Base-by-base conservation (phyloP, 768 basidiomycete species). In the Boletus reticuloceps region DNA sequence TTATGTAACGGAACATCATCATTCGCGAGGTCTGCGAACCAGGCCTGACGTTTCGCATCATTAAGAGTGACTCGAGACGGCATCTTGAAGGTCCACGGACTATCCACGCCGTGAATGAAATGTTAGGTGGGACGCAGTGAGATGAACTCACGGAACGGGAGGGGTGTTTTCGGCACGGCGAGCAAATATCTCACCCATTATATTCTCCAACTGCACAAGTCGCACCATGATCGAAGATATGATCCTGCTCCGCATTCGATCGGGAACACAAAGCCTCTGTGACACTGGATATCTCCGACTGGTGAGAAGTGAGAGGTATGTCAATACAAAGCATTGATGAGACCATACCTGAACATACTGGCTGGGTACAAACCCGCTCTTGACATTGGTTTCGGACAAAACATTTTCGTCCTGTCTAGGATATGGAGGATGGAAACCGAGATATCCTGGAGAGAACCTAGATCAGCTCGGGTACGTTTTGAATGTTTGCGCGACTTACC, bases 21-120 rank as follows among this genome's bases (percentile, higher is more conserved):
- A 59, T 93, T 83, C 13, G 91, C 89, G 12, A 94, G 80, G 64
- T 92, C 90, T 9, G 82, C 79, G 64, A 92, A 89, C 91, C 91
- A 94, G 8, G 86, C 77, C 53, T 85, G 81, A n/a, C 88, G 79
- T 67, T 89, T 90, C 7, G 84, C 73, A 60, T 92, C 89, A 49
- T 88, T 91, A 13, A 89, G 73, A 2, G 91, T 93, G 6, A 91
- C 89, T 61, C 91, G 75, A n/a, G 86, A 82, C 0, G 91, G 91
- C 61, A 93, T 82, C 49, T 86, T 87, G 70, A 91, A 94, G 1
- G 85, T 79, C 22, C 84, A 84, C 6, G 80, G 56, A 14, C 90
- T 61, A 49, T 9, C 27, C 53, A 17, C 19, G 14, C 31, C 29
- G 9, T 55, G 36, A 61, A 36, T 20, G 47, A 47, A 29, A 36